Evolutionary conservation across 805 yeast genomes (phyloP).

Genomic region (Ogataea henricii): DNA sequence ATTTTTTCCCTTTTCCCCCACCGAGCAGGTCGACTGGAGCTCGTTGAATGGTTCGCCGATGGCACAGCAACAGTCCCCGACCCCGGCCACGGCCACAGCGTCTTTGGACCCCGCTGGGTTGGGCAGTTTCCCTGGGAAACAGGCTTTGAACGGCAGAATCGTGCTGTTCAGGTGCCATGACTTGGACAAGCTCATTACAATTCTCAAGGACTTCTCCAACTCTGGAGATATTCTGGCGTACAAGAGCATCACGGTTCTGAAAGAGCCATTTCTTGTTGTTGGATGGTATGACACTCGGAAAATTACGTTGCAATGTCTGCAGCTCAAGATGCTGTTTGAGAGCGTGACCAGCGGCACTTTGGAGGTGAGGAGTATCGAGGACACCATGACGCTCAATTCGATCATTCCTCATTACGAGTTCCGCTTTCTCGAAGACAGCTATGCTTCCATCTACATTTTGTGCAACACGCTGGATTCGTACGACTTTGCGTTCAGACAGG

Average conservation of each 20-base stretch:
- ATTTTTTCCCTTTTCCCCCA: constrained; percentile 7
- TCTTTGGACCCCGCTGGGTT: background rate
- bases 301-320: constrained; percentile 20
- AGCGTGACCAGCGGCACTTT: constrained; percentile 9
- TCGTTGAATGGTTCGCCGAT: background rate
- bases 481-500: constrained; percentile 16
- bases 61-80: background rate
- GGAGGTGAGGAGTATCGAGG: constrained; percentile 10
- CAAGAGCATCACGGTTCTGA: constrained; percentile 10
- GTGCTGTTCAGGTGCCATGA: constrained; percentile 17
- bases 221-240: constrained; percentile 19
- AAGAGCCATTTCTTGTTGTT: constrained; percentile 16
- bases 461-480: constrained; percentile 7
- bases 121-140: background rate
- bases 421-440: constrained; percentile 26
- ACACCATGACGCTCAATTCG: constrained; percentile 11
- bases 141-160: constrained; percentile 16
- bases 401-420: constrained; percentile 24
- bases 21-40: constrained; percentile 5
- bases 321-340: constrained; percentile 18
- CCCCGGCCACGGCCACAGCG: background rate
- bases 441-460: constrained; percentile 23
- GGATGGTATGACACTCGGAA: constrained; percentile 35
- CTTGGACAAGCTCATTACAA: constrained; percentile 11
- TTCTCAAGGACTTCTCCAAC: constrained; percentile 15